These are phyloP conservation scores for Macrolepiota fuliginosa DNA, from an alignment of 768 basidiomycete species.

Conservation along the genomic window DNA sequence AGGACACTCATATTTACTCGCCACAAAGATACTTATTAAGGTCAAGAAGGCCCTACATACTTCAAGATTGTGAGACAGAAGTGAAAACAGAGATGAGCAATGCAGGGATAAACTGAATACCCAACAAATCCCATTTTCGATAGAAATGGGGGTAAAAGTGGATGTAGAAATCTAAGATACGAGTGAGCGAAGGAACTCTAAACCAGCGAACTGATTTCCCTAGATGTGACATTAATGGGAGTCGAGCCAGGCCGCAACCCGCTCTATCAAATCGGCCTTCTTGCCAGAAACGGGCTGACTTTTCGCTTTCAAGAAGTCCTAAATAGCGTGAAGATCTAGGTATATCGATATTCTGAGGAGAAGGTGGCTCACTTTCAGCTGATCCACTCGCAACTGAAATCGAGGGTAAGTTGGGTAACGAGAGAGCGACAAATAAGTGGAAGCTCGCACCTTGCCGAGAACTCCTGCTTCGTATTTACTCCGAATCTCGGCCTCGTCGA, in stretches of 20 bases:
- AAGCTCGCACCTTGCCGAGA: constrained; percentile 58
- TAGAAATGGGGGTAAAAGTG: background rate
- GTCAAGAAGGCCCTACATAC: background rate
- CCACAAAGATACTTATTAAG: background rate
- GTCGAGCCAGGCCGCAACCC: constrained; percentile 63
- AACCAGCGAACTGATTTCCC: background rate
- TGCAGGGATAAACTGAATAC: background rate
- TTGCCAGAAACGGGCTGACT: constrained; percentile 60
- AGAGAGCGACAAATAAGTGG: constrained; percentile 9
- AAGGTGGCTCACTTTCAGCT: constrained; percentile 59
- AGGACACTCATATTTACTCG: background rate
- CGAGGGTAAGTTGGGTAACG: constrained; percentile 12
- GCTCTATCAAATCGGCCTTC: constrained; percentile 70
- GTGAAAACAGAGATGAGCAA: background rate
- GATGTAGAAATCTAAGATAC: constrained; percentile 1
- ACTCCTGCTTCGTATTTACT: constrained; percentile 58
- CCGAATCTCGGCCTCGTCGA: constrained; percentile 74
- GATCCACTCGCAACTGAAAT: constrained; percentile 68
- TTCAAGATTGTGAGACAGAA: background rate
- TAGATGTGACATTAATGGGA: constrained; percentile 23
- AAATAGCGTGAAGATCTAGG: constrained; percentile 12
- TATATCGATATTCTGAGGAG: constrained; percentile 3
- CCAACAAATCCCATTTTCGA: no score
- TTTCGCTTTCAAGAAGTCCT: constrained; percentile 78
- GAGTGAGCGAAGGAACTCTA: background rate